Evolutionary conservation across 1,284 basidiomycete genomes (phyloP).

Genomic region (Ganoderma meredithae): DNA sequence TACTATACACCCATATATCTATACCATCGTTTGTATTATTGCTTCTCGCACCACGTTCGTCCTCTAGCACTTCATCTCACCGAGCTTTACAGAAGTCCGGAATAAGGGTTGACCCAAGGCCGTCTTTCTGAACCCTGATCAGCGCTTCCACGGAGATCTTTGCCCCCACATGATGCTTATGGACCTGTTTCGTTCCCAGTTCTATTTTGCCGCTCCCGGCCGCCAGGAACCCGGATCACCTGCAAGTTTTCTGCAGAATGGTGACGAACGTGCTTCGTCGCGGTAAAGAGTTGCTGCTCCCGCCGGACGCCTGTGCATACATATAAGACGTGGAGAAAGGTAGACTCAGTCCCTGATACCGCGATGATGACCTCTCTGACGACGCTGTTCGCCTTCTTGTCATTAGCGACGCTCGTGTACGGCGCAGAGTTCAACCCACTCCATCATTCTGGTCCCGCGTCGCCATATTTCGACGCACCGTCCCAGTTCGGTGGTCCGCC

Average conservation of each 20-base stretch:
- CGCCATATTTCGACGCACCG: slow-evolving; percentile 53
- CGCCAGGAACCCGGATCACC: not conserved
- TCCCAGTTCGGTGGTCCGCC: slow-evolving; percentile 43
- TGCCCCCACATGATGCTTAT: not conserved
- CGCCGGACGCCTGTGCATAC: not conserved
- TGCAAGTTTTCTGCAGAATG: slow-evolving; percentile 1
- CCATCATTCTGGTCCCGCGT: slow-evolving; percentile 50
- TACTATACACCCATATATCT: slow-evolving; percentile 27
- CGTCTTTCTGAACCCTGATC: not conserved
- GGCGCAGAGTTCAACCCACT: slow-evolving; percentile 45
- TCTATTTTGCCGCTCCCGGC: not conserved
- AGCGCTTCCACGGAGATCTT: not conserved
- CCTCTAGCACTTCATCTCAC: not conserved
- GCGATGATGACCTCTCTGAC: slow-evolving; percentile 13
- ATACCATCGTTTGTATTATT: slow-evolving; percentile 16
- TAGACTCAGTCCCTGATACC: not conserved
- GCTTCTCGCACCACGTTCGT: not conserved
- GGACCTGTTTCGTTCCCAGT: not conserved
- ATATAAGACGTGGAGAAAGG: not conserved
- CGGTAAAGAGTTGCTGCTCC: not conserved
- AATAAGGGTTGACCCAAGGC: not conserved
- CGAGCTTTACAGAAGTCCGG: no score
- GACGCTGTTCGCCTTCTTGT: slow-evolving; percentile 10
- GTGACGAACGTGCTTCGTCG: slow-evolving; percentile 18
- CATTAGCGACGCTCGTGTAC: slow-evolving; percentile 1